A percentile compares a stretch with the other conserved stretches of the same genome.
Evolutionary conservation across 805 yeast species (phyloP).

Genomic region (Saturnispora hagleri): DNA sequence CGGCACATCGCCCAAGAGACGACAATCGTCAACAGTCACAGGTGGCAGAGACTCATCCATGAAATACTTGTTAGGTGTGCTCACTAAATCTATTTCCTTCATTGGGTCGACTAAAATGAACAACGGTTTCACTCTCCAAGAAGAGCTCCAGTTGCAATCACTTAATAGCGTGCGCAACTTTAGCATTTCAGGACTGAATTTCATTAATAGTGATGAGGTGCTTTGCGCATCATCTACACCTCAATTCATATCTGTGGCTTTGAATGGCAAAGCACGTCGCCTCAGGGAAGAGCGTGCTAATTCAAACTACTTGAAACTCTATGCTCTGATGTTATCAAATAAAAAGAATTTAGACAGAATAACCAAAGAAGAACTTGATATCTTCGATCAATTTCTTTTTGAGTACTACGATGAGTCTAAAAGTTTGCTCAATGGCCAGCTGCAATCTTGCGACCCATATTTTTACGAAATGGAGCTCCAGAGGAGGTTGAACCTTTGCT

Average conservation of each 20-base stretch:
- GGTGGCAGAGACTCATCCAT: background rate
- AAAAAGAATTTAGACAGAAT: constrained; percentile 26
- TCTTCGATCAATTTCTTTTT: constrained; percentile 17
- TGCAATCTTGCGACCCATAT: background rate
- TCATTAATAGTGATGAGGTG: background rate
- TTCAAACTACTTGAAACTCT: constrained; percentile 37
- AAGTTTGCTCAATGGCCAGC: background rate
- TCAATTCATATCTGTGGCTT: constrained; percentile 1
- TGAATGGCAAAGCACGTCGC: constrained; percentile 11
- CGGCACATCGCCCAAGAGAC: background rate
- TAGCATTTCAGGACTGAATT: background rate
- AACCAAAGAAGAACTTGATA: constrained; percentile 29
- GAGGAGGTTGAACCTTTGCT: background rate
- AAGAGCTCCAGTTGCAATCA: background rate
- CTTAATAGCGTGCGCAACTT: background rate
- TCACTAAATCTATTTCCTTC: background rate
- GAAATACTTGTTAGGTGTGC: background rate
- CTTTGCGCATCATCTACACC: background rate
- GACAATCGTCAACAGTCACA: too few species aligned
- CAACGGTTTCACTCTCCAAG: background rate
- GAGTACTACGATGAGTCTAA: constrained; percentile 5
- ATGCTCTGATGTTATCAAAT: constrained; percentile 37
- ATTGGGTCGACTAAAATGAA: background rate
- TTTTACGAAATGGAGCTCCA: constrained; percentile 4
- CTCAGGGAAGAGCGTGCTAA: constrained; percentile 41